phyloP scores from a whole-genome alignment of 2,329 filamentous ascomycete genomes.

The Chrysoporthe puriensis region DNA sequence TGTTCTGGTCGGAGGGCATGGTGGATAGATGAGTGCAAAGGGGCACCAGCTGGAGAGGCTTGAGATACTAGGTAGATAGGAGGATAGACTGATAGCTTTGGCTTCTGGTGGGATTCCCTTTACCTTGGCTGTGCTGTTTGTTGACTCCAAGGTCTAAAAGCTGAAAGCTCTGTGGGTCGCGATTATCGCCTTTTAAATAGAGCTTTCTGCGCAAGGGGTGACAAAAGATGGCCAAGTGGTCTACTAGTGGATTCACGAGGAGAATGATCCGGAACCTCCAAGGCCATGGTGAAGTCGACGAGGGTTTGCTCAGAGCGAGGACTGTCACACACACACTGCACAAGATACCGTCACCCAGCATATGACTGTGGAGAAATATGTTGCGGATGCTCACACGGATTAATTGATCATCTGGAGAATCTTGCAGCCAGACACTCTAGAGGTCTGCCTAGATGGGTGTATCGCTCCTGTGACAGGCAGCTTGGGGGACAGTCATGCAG shows the following conservation, averaged over 20 bases:
- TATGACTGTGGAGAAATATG: neutral
- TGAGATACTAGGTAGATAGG: neutral
- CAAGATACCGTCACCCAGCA: neutral
- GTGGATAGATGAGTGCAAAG: neutral
- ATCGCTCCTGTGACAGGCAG: neutral
- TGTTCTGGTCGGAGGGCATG: neutral
- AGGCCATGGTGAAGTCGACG: neutral
- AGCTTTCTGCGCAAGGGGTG: too few species aligned
- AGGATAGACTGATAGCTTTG: neutral
- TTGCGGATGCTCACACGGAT: neutral
- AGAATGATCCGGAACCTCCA: neutral
- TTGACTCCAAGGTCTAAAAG: neutral
- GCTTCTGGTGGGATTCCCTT: neutral
- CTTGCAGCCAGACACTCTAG: neutral
- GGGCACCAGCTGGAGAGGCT: neutral
- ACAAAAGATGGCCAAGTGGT: neutral
- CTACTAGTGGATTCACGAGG: neutral
- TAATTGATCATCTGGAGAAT: neutral
- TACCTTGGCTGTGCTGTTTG: too few species aligned
- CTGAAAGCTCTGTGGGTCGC: too few species aligned
- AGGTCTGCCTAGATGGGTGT: neutral
- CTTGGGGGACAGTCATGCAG: neutral
- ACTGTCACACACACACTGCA: neutral
- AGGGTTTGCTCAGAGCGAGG: neutral
- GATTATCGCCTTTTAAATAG: too few species aligned